Conservation (phyloP, 495 filamentous ascomycete species). For the Trichoderma reesei region DNA sequence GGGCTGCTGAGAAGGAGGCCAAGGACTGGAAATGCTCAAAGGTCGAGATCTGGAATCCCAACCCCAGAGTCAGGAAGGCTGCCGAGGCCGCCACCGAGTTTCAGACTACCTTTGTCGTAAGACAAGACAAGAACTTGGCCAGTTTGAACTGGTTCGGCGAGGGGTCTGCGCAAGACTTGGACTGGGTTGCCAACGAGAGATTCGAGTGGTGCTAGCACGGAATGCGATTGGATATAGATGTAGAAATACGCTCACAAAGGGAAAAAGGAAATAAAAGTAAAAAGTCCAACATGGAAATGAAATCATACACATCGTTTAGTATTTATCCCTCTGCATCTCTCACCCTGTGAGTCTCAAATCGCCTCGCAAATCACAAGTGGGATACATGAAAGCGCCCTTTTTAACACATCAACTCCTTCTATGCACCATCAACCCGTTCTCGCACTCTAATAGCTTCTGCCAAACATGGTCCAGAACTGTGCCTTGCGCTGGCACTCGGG, state of each 20-base stretch:
- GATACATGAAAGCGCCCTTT: not conserved
- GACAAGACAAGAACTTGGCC: conserved; percentile 42
- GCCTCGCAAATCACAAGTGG: not conserved
- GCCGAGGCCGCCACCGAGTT: conserved; percentile 31
- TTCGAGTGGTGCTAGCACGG: conserved; percentile 77
- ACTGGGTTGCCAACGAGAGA: conserved; percentile 90
- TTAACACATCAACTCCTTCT: not conserved
- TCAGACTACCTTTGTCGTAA: conserved; percentile 23
- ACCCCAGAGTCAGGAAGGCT: conserved; percentile 21
- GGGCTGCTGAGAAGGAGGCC: conserved; percentile 25
- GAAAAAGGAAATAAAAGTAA: no score
- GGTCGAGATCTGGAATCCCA: conserved; percentile 46
- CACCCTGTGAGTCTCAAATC: not conserved
- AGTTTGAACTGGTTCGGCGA: conserved; percentile 46
- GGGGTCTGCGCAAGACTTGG: conserved; percentile 43
- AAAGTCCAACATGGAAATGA: not conserved
- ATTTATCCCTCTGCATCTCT: conserved; percentile 4
- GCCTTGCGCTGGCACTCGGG: conserved; percentile 67
- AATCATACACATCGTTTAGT: not conserved
- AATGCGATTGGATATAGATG: not conserved
- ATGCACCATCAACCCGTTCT: not conserved
- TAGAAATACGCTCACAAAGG: not conserved
- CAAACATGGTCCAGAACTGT: conserved; percentile 81
- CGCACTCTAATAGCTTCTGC: conserved; percentile 46
- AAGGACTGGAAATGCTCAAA: conserved; percentile 30